These are phyloP conservation scores for Ophiocordyceps polyrhachis-furcata DNA, from an alignment of 2,329 filamentous ascomycete genomes.

Conservation along the genomic window DNA sequence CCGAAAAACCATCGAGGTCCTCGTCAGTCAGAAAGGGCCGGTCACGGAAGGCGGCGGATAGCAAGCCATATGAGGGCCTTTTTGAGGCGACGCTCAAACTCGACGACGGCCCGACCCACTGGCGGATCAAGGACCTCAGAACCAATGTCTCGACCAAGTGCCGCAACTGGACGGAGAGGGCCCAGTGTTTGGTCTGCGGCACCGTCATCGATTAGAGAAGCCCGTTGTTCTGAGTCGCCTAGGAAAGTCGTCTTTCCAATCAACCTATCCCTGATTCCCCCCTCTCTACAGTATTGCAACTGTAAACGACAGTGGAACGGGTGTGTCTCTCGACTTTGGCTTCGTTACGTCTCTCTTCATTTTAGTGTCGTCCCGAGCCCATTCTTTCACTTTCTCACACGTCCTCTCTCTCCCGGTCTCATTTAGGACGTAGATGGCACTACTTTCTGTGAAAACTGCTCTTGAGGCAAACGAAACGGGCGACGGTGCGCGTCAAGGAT, in stretches of 20 bases:
- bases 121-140: slow-evolving; percentile 34
- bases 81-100: slow-evolving; percentile 32
- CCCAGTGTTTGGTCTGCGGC: slow-evolving; percentile 29
- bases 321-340: too few relatives aligned
- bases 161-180: slow-evolving; percentile 33
- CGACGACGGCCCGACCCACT: slow-evolving; percentile 25
- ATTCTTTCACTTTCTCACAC: too few relatives aligned
- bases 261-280: background rate
- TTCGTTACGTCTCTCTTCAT: too few relatives aligned
- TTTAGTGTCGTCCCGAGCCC: too few relatives aligned
- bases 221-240: background rate
- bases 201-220: slow-evolving; percentile 20
- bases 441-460: too few relatives aligned
- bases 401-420: too few relatives aligned
- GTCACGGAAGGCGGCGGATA: slow-evolving; percentile 18
- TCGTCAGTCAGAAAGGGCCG: slow-evolving; percentile 15
- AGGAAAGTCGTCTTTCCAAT: background rate
- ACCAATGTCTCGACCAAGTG: slow-evolving; percentile 26
- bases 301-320: too few relatives aligned
- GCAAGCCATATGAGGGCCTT: slow-evolving; percentile 30
- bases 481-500: too few relatives aligned
- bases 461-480: too few relatives aligned
- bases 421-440: too few relatives aligned
- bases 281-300: background rate
- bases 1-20: slow-evolving; percentile 9